Evolutionary conservation across 116 monocot species (phyloP).

Genomic region (Iris pallida): DNA sequence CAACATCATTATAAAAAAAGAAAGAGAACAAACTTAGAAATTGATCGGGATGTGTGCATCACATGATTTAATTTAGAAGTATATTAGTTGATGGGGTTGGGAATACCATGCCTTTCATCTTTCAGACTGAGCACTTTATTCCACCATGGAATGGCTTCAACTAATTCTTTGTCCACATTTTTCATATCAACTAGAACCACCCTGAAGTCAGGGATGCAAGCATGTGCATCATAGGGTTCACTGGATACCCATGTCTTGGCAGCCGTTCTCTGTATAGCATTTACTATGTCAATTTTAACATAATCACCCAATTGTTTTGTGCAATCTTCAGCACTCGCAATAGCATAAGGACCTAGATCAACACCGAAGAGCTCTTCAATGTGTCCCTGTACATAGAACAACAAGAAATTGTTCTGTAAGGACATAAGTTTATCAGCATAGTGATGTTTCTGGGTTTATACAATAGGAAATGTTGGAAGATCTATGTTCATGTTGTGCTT

Average conservation of each 20-base stretch:
- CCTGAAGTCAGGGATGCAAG: slow-evolving; percentile 54
- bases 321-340: slow-evolving; percentile 55
- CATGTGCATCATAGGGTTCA: slow-evolving; percentile 51
- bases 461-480: background rate
- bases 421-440: background rate
- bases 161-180: slow-evolving; percentile 35
- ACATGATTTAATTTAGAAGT: background rate
- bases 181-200: slow-evolving; percentile 49
- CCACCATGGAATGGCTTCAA: slow-evolving; percentile 65
- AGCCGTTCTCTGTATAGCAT: slow-evolving; percentile 70
- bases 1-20: background rate
- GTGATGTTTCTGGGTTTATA: background rate
- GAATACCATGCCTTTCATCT: slow-evolving; percentile 31
- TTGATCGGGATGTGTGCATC: background rate
- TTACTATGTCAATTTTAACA: slow-evolving; percentile 49
- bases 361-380: slow-evolving; percentile 54
- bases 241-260: slow-evolving; percentile 58
- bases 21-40: background rate
- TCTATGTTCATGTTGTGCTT: background rate
- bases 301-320: slow-evolving; percentile 38
- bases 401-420: background rate
- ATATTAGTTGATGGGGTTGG: background rate
- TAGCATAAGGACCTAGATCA: slow-evolving; percentile 40
- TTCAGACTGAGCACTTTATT: slow-evolving; percentile 44
- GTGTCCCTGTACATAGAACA: slow-evolving; percentile 41